A percentile compares a stretch with the other conserved stretches of the same genome.
Evolutionary conservation across 2,329 filamentous ascomycete genomes (phyloP).

Genomic region (Periconia sp.): DNA sequence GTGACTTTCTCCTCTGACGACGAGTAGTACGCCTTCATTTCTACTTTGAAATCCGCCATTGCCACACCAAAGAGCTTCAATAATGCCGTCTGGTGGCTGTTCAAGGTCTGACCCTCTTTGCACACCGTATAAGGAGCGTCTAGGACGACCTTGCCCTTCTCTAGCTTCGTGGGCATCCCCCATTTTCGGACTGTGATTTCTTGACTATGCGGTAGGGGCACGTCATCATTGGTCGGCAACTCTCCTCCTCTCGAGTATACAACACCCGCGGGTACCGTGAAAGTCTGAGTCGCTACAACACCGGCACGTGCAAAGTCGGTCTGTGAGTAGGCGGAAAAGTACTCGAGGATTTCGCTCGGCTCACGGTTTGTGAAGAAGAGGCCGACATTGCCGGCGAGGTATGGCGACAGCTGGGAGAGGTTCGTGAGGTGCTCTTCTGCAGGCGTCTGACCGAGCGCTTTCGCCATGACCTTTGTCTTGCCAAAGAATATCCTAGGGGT

Average conservation of each 20-base stretch:
- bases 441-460: slow-evolving; percentile 80
- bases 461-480: slow-evolving; percentile 99
- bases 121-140: slow-evolving; percentile 78
- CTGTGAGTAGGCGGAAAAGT: slow-evolving; percentile 74
- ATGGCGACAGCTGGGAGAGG: slow-evolving; percentile 70
- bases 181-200: slow-evolving; percentile 90
- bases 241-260: slow-evolving; percentile 82
- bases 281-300: slow-evolving; percentile 72
- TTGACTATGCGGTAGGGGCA: slow-evolving; percentile 83
- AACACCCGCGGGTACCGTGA: slow-evolving; percentile 82
- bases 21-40: slow-evolving; percentile 69
- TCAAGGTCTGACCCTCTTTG: slow-evolving; percentile 81
- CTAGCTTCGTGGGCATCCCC: slow-evolving; percentile 86
- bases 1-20: slow-evolving; percentile 49
- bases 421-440: slow-evolving; percentile 83
- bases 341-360: slow-evolving; percentile 69
- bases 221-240: slow-evolving; percentile 78
- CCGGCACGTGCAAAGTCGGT: slow-evolving; percentile 93
- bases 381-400: slow-evolving; percentile 83
- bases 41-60: slow-evolving; percentile 87
- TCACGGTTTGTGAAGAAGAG: slow-evolving; percentile 86
- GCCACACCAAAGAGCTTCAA: slow-evolving; percentile 93
- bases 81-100: slow-evolving; percentile 90
- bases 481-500: slow-evolving; percentile 85
- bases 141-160: slow-evolving; percentile 85